Conservation (phyloP, 2,329 filamentous ascomycete species). For the Penicillium corylophilum region DNA sequence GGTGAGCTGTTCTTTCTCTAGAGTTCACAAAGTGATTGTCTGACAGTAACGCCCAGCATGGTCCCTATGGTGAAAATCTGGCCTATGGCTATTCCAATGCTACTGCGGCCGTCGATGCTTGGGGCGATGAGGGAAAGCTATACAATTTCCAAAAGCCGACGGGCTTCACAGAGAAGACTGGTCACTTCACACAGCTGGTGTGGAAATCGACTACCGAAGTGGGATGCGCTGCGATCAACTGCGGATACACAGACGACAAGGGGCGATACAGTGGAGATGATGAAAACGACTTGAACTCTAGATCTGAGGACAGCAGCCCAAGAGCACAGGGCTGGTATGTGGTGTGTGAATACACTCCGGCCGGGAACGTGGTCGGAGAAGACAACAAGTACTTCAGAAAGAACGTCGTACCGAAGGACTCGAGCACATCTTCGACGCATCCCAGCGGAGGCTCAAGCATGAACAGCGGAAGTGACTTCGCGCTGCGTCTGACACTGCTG, state of each 20-base stretch:
- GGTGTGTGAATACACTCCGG: slow-evolving; percentile 69
- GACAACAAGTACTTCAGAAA: slow-evolving; percentile 30
- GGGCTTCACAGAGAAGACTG: slow-evolving; percentile 60
- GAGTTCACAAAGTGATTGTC: background rate
- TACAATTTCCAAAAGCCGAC: slow-evolving; percentile 60
- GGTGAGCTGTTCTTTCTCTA: slow-evolving; percentile 16
- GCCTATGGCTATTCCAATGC: slow-evolving; percentile 65
- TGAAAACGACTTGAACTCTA: background rate
- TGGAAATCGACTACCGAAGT: slow-evolving; percentile 64
- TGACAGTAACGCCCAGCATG: slow-evolving; percentile 41
- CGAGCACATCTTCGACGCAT: slow-evolving; percentile 6
- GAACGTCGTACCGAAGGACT: slow-evolving; percentile 26
- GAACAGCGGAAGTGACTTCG: slow-evolving; percentile 1
- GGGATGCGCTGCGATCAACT: slow-evolving; percentile 54
- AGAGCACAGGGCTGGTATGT: slow-evolving; percentile 60
- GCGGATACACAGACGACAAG: slow-evolving; percentile 36
- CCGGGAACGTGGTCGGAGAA: slow-evolving; percentile 58
- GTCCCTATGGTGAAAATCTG: slow-evolving; percentile 72
- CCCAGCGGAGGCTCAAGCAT: slow-evolving; percentile 8
- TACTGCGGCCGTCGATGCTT: slow-evolving; percentile 60
- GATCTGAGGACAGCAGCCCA: slow-evolving; percentile 10
- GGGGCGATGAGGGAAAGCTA: slow-evolving; percentile 59
- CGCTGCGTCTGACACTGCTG: slow-evolving; percentile 8
- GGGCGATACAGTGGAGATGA: background rate
- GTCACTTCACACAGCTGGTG: slow-evolving; percentile 72